These are phyloP conservation scores for Phytopythium oedochilum DNA, from an alignment of 352 stramenopile species.

Conservation along the genomic window DNA sequence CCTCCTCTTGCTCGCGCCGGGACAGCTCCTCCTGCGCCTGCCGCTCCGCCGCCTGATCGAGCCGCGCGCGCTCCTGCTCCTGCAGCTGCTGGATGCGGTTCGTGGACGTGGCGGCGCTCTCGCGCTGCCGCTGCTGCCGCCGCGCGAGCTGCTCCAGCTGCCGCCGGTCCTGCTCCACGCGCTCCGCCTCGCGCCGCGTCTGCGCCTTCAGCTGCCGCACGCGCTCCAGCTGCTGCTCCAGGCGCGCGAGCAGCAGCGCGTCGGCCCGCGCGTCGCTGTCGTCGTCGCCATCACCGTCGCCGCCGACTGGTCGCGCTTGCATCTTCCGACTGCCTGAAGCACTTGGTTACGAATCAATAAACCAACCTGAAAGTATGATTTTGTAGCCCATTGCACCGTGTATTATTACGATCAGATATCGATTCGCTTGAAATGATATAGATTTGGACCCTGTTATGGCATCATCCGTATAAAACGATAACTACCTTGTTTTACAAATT, in stretches of 20 bases:
- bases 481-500: not conserved
- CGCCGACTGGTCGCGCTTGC: not conserved
- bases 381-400: too few species aligned
- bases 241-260: conserved; percentile 27
- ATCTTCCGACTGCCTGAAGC: not conserved
- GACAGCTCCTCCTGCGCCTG: conserved; percentile 20
- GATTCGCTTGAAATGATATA: too few species aligned
- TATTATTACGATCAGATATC: too few species aligned
- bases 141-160: conserved; percentile 35
- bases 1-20: conserved; percentile 22
- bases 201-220: conserved; percentile 42
- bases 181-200: conserved; percentile 26
- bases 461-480: too few species aligned
- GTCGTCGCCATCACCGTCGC: not conserved
- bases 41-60: conserved; percentile 13
- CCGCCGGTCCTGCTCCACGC: conserved; percentile 37
- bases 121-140: conserved; percentile 25
- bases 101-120: conserved; percentile 23
- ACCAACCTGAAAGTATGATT: too few species aligned
- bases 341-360: too few species aligned
- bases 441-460: too few species aligned
- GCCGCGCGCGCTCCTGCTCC: conserved; percentile 41
- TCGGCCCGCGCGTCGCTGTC: conserved; percentile 31
- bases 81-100: conserved; percentile 62
- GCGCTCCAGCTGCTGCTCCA: conserved; percentile 40